Conservation (phyloP, 805 yeast species). For the Teunomyces tritomae region DNA sequence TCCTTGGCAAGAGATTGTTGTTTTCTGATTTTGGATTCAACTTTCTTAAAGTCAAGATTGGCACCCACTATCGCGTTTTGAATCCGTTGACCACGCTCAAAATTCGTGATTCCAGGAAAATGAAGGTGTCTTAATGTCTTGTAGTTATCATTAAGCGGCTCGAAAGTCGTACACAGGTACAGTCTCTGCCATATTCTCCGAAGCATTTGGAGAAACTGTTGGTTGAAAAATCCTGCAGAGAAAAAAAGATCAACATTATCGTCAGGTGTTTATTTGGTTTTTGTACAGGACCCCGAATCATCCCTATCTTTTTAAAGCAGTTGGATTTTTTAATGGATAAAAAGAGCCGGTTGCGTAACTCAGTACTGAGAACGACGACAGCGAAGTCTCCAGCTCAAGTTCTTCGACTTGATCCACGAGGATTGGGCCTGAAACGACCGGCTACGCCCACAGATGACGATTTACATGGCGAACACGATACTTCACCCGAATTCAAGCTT, state of each 20-base stretch:
- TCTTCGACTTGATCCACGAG: neutral
- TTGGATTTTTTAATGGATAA: neutral
- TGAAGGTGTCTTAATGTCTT: conserved; percentile 40
- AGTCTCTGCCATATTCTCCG: neutral
- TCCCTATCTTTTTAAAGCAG: neutral
- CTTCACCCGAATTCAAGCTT: conserved; percentile 31
- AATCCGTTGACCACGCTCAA: conserved; percentile 48
- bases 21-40: conserved; percentile 46
- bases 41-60: conserved; percentile 53
- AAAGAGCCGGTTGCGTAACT: neutral
- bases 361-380: neutral
- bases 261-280: neutral
- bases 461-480: conserved; percentile 11
- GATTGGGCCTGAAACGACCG: neutral
- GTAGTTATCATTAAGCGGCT: conserved; percentile 32
- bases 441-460: conserved; percentile 13
- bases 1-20: conserved; percentile 36
- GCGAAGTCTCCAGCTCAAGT: neutral
- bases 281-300: neutral
- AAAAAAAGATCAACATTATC: neutral
- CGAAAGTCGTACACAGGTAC: conserved; percentile 20
- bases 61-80: conserved; percentile 58
- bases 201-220: neutral
- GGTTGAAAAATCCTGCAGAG: neutral
- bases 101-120: conserved; percentile 40